Base-by-base conservation (phyloP, 768 basidiomycete genomes). In the Guyanaporus albipodus region DNA sequence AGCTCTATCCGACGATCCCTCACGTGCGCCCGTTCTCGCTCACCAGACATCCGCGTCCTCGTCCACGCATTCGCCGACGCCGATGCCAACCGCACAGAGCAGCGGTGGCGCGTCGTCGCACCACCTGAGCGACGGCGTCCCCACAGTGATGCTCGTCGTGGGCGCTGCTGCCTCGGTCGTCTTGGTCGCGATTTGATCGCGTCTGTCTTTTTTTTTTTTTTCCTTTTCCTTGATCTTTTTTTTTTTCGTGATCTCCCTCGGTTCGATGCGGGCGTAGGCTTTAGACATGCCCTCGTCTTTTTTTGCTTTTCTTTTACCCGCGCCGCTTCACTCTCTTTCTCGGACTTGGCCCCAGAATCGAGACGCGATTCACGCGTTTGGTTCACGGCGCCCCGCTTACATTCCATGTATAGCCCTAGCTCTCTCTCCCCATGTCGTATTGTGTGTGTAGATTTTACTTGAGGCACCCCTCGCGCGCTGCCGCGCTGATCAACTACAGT, bases 31-130 rank as follows among this genome's bases (percentile, higher is more conserved):
- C n/a, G n/a, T n/a, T n/a, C n/a, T n/a, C n/a, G n/a, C n/a, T n/a
- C n/a, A n/a, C n/a, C n/a, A n/a, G n/a, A n/a, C n/a, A n/a, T n/a
- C n/a, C n/a, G n/a, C n/a, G n/a, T n/a, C n/a, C n/a, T n/a, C n/a
- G n/a, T n/a, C n/a, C n/a, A n/a, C 38, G 21, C n/a, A 34, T 34
- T 36, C 35, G 17, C n/a, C n/a, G n/a, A n/a, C n/a, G n/a, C n/a
- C n/a, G n/a, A n/a, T n/a, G 11, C 12, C 31, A 17, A 5, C 11
- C 8, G 18, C 14, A 27, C 43, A 36, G 7, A 44, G 26, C 9
- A 36, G 34, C 7, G 59, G 50, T 35, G 56, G n/a, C n/a, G n/a
- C n/a, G n/a, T n/a, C 60, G 14, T 37, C 42, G 18, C 49, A 44
- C 49, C 11, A 12, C 22, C 22, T 55, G 15, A 40, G 48, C 10